Evolutionary conservation across 2,329 filamentous ascomycete species (phyloP).

Genomic region (Rhexocercosporidium sp.): DNA sequence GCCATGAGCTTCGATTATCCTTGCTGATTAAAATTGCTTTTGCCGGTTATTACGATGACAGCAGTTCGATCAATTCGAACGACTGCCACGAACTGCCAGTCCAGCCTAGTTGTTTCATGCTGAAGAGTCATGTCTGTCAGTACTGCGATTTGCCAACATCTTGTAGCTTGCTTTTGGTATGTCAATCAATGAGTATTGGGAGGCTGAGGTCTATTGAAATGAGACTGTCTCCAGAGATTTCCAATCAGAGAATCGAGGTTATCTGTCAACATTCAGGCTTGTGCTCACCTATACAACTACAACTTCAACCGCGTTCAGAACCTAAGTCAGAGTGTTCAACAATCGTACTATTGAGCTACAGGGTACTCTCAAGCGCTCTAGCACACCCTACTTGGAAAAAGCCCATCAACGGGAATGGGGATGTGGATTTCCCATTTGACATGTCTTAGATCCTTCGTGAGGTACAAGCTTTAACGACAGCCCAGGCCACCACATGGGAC

Average conservation of each 20-base stretch:
- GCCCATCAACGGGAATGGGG: not conserved
- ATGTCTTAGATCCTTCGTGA: not conserved
- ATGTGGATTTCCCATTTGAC: not conserved
- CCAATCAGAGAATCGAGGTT: not conserved
- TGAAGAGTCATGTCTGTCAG: not conserved
- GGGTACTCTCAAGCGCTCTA: not conserved
- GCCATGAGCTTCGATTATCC: slow-evolving; percentile 2
- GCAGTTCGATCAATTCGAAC: not conserved
- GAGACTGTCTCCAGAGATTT: not conserved
- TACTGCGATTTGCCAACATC: not conserved
- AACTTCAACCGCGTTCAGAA: too few species aligned
- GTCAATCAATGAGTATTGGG: not conserved
- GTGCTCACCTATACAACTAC: not conserved
- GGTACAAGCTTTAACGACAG: not conserved
- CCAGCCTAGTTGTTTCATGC: not conserved
- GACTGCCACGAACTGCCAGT: not conserved
- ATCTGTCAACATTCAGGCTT: not conserved
- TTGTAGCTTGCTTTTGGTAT: not conserved
- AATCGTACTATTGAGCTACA: too few species aligned
- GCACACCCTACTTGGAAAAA: not conserved
- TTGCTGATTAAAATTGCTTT: slow-evolving; percentile 1
- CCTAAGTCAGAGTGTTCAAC: not conserved
- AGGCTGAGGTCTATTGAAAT: not conserved
- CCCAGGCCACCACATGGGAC: not conserved
- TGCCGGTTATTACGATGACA: not conserved